Evolutionary conservation across 2,329 filamentous ascomycete genomes (phyloP).

Genomic region (Fusarium gaditjirri): DNA sequence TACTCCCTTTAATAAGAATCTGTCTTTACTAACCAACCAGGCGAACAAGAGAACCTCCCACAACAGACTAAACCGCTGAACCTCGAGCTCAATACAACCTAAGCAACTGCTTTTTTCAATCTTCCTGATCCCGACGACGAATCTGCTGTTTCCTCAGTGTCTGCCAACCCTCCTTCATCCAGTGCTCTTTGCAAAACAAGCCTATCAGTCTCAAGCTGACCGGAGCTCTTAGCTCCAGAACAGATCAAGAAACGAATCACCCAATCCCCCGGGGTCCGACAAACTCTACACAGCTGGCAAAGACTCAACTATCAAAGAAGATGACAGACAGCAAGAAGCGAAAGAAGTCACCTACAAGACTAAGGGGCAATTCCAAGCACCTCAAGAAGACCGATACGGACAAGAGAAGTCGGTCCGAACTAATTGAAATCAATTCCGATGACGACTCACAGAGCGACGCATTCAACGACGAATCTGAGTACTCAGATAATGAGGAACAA

Average conservation of each 20-base stretch:
- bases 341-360: fast-evolving
- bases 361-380: fast-evolving
- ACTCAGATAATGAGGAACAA: neutral
- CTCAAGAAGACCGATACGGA: too few species aligned
- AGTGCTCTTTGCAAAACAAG: neutral
- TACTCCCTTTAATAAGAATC: neutral
- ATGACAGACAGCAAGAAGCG: neutral
- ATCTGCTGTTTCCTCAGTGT: too few species aligned
- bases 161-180: too few species aligned
- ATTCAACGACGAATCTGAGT: neutral
- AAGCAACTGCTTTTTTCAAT: too few species aligned
- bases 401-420: neutral
- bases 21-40: neutral
- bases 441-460: neutral
- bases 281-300: neutral
- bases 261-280: fast-evolving
- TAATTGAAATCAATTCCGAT: neutral
- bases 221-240: too few species aligned
- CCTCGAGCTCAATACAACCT: neutral
- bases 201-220: neutral
- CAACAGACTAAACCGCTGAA: neutral
- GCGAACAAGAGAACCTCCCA: neutral
- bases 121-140: too few species aligned
- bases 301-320: fast-evolving
- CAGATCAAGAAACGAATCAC: neutral